A percentile compares a stretch with the other conserved stretches of the same genome.
Conservation (phyloP, 2,329 filamentous ascomycete genomes). For the Thelonectria rubi region DNA sequence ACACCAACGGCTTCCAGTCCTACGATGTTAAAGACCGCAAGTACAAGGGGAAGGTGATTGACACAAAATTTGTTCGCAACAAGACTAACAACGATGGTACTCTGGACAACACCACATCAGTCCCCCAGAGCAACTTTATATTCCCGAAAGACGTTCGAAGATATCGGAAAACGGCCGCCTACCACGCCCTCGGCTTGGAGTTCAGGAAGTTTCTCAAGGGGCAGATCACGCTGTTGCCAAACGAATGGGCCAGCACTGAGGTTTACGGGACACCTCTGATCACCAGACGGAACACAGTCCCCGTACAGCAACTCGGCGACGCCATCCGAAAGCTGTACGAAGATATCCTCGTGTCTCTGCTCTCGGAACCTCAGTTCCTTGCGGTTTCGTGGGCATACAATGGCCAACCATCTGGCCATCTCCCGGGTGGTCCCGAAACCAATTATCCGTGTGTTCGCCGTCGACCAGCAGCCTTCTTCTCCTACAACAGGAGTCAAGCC, state of each 20-base stretch:
- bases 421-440: neutral
- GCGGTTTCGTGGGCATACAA: constrained; percentile 4
- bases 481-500: neutral
- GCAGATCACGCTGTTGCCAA: fast-evolving
- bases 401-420: neutral
- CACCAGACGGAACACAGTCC: neutral
- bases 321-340: neutral
- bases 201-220: neutral
- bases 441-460: neutral
- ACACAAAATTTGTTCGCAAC: neutral
- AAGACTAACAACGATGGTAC: neutral
- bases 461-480: neutral
- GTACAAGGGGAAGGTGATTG: neutral
- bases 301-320: fast-evolving
- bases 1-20: neutral
- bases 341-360: neutral
- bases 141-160: neutral
- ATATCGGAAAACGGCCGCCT: neutral
- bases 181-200: neutral
- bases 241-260: neutral
- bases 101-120: neutral
- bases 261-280: neutral
- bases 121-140: neutral
- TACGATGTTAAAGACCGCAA: neutral
- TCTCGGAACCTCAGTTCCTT: fast-evolving